Conservation (phyloP, 106 monocot species). For the Iris macrosiphon region DNA sequence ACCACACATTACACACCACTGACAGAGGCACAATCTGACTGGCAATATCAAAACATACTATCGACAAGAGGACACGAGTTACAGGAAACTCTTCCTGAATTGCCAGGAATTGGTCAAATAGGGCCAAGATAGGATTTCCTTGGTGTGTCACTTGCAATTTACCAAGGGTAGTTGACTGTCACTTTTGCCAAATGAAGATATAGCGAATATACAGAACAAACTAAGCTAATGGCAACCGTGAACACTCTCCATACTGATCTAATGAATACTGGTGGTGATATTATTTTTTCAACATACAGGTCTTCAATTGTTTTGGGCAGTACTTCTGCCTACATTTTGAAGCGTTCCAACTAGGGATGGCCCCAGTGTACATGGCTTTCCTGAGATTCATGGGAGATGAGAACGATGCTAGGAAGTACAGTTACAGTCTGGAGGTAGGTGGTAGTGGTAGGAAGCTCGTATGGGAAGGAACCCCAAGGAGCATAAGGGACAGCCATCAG, state of each 20-base stretch:
- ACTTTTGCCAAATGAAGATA: neutral
- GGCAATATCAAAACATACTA: too few relatives aligned
- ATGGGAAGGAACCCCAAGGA: slow-evolving; percentile 75
- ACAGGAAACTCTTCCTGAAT: too few relatives aligned
- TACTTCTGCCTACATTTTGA: slow-evolving; percentile 86
- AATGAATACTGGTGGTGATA: too few relatives aligned
- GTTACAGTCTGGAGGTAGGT: slow-evolving; percentile 80
- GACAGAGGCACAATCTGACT: too few relatives aligned
- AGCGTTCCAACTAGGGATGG: slow-evolving; percentile 79
- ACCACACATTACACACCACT: too few relatives aligned
- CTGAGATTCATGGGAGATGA: slow-evolving; percentile 86
- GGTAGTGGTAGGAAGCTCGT: slow-evolving; percentile 62
- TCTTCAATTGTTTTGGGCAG: slow-evolving; percentile 83
- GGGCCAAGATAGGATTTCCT: neutral
- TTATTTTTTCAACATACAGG: slow-evolving; percentile 16
- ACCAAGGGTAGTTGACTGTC: neutral
- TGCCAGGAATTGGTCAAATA: too few relatives aligned
- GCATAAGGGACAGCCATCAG: slow-evolving; percentile 71
- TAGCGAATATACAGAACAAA: neutral
- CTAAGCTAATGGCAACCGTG: neutral
- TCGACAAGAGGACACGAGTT: too few relatives aligned
- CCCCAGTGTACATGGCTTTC: slow-evolving; percentile 86
- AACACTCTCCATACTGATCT: neutral
- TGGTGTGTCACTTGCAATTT: neutral
- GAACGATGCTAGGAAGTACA: slow-evolving; percentile 57